phyloP scores from a whole-genome alignment of 2,329 filamentous ascomycete genomes.

The Cucurbitaria berberidis region DNA sequence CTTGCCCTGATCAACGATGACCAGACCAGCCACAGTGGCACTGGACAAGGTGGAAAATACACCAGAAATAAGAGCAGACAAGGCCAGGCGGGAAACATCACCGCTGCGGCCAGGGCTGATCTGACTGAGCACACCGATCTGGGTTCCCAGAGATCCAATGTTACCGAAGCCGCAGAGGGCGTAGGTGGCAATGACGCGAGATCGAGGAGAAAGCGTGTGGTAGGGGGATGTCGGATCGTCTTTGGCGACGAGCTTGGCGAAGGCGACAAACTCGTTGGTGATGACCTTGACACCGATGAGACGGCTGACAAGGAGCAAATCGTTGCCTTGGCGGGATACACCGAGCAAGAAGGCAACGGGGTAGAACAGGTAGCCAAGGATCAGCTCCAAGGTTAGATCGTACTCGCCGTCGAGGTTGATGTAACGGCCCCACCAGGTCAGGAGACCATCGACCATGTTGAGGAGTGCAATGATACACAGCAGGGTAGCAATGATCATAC shows the following conservation, averaged over 20 bases:
- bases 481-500: conserved; percentile 80
- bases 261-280: conserved; percentile 83
- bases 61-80: conserved; percentile 79
- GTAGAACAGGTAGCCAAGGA: conserved; percentile 79
- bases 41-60: conserved; percentile 80
- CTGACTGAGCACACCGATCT: conserved; percentile 86
- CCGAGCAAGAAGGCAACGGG: conserved; percentile 82
- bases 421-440: conserved; percentile 85
- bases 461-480: conserved; percentile 83
- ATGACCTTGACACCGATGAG: conserved; percentile 88
- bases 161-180: conserved; percentile 79
- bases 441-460: conserved; percentile 73
- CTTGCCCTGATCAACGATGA: conserved; percentile 54
- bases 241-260: conserved; percentile 60
- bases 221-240: conserved; percentile 57
- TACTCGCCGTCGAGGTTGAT: conserved; percentile 71
- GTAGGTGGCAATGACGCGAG: conserved; percentile 82
- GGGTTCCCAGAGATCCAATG: conserved; percentile 84
- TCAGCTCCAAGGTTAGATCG: conserved; percentile 74
- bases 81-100: conserved; percentile 75
- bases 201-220: conserved; percentile 68
- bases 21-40: conserved; percentile 64
- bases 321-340: conserved; percentile 65
- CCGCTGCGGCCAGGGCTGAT: conserved; percentile 75
- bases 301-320: conserved; percentile 73